Evolutionary conservation across 2,329 filamentous ascomycete genomes (phyloP).

Genomic region (Zasmidium citrigriseum): DNA sequence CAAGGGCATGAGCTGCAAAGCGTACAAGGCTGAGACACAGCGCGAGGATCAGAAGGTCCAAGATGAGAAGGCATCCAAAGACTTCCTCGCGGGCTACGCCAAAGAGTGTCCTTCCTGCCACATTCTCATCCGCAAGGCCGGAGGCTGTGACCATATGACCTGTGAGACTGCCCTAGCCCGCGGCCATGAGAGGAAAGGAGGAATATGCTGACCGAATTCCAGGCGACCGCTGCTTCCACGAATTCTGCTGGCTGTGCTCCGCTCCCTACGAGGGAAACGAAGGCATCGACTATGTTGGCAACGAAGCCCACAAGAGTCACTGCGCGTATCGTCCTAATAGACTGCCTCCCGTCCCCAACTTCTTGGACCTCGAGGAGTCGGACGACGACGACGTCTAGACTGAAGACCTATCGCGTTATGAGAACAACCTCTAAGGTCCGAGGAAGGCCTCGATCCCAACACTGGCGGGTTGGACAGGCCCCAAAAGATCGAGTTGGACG

Average conservation of each 20-base stretch:
- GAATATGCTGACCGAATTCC: too few relatives aligned
- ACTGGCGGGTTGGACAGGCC: too few relatives aligned
- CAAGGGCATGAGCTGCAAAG: conserved; percentile 23
- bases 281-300: neutral
- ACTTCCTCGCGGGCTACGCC: neutral
- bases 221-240: conserved; percentile 20
- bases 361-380: neutral
- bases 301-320: neutral
- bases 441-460: too few relatives aligned
- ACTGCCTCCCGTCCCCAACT: neutral
- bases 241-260: conserved; percentile 31
- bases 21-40: conserved; percentile 8
- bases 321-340: conserved; percentile 5
- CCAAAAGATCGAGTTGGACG: too few relatives aligned
- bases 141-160: conserved; percentile 5
- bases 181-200: too few relatives aligned
- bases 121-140: neutral
- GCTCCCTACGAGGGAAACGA: conserved; percentile 4
- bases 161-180: neutral
- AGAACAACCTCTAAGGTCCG: too few relatives aligned
- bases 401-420: too few relatives aligned
- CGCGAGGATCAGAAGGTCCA: neutral
- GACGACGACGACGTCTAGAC: neutral
- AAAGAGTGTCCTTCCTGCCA: neutral
- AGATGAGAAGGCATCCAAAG: conserved; percentile 6